These are phyloP conservation scores for Cytospora schulzeri DNA, from an alignment of 2,329 filamentous ascomycete genomes.

Conservation along the genomic window DNA sequence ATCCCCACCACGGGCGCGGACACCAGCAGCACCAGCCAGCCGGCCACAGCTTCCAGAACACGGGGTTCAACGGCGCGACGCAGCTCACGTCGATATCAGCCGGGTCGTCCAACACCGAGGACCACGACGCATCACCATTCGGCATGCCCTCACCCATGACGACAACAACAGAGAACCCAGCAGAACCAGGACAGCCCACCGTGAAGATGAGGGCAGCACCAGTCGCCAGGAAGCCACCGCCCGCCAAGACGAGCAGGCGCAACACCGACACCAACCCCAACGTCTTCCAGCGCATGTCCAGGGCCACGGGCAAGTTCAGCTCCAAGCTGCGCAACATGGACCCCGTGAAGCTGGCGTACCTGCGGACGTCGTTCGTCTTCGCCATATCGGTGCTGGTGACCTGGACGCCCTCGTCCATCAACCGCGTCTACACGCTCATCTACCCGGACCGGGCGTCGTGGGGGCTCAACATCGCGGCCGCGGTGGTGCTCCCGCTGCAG, in stretches of 20 bases:
- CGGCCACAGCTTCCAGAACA: conserved; percentile 18
- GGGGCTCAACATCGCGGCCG: conserved; percentile 68
- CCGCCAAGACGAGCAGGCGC: neutral
- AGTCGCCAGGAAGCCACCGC: neutral
- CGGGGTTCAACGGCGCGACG: conserved; percentile 23
- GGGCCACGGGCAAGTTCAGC: conserved; percentile 29
- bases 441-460: conserved; percentile 57
- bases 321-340: conserved; percentile 48
- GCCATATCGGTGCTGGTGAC: conserved; percentile 62
- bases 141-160: conserved; percentile 11
- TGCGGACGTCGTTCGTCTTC: conserved; percentile 63
- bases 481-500: conserved; percentile 74
- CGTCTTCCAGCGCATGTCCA: conserved; percentile 26
- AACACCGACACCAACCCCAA: conserved; percentile 2
- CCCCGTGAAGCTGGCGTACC: conserved; percentile 62
- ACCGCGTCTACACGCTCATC: conserved; percentile 70
- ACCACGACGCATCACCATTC: conserved; percentile 14
- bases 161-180: neutral
- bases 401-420: conserved; percentile 70
- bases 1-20: neutral
- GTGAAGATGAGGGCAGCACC: neutral
- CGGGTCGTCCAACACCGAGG: conserved; percentile 5
- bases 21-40: neutral
- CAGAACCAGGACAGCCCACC: neutral
- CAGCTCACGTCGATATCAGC: conserved; percentile 25